A percentile compares a stretch with the other conserved stretches of the same genome.
phyloP scores from a whole-genome alignment of 805 yeast species.

The Teunomyces barrocoloradensis region DNA sequence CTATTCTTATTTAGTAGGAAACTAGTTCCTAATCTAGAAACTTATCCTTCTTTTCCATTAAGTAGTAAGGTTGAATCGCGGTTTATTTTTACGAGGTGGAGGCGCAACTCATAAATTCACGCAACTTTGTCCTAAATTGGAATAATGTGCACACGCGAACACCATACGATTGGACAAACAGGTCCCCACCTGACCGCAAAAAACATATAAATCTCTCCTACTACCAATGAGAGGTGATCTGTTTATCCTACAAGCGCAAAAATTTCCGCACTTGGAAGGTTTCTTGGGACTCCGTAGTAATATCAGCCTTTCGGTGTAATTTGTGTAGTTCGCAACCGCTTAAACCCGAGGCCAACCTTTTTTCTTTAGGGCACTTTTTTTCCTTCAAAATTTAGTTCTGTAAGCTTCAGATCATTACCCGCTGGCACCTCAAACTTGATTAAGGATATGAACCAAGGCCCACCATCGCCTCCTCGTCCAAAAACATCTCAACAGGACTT shows the following conservation, averaged over 20 bases:
- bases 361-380: neutral
- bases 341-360: neutral
- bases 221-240: no score
- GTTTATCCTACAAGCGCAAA: neutral
- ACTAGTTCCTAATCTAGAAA: no score
- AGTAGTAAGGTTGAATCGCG: neutral
- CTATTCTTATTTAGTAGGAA: no score
- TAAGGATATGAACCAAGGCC: slow-evolving; percentile 1
- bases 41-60: neutral
- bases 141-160: neutral
- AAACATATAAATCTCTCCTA: no score
- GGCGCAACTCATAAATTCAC: neutral
- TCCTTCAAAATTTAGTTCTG: neutral
- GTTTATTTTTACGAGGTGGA: neutral
- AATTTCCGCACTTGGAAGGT: neutral
- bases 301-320: neutral
- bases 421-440: neutral
- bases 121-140: neutral
- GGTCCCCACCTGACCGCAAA: no score
- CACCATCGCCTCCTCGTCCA: slow-evolving; percentile 3
- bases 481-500: neutral
- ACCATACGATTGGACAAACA: no score
- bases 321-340: neutral
- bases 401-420: neutral
- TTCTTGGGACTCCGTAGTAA: neutral